Percentiles rank a stretch among this genome's conserved stretches.
Evolutionary conservation across 129 eudicot species (phyloP).

Genomic region (Flaveria trinervia): DNA sequence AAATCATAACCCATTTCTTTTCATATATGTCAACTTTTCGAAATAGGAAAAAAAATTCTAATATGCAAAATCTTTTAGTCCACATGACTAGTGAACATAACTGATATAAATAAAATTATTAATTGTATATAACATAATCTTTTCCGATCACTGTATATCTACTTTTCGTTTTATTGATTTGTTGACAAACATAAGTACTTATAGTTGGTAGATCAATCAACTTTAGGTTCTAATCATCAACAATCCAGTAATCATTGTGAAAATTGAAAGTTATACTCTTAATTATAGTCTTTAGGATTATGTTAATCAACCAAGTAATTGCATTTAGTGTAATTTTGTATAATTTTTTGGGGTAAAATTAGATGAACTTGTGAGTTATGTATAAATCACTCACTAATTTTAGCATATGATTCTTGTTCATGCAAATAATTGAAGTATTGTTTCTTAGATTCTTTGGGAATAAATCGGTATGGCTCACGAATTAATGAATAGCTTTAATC

Average conservation of each 20-base stretch:
- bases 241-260: too few relatives aligned
- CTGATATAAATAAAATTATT: too few relatives aligned
- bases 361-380: slow-evolving; percentile 8
- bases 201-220: too few relatives aligned
- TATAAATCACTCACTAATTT: slow-evolving; percentile 17
- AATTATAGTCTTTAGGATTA: too few relatives aligned
- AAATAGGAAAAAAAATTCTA: slow-evolving; percentile 3
- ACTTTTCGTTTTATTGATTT: too few relatives aligned
- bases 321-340: background rate
- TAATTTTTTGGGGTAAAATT: slow-evolving; percentile 9
- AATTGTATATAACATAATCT: too few relatives aligned
- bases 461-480: slow-evolving; percentile 15
- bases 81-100: slow-evolving; percentile 10
- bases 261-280: too few relatives aligned
- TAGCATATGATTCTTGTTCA: slow-evolving; percentile 38
- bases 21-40: slow-evolving; percentile 20
- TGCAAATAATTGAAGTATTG: slow-evolving; percentile 33
- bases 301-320: too few relatives aligned
- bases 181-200: too few relatives aligned
- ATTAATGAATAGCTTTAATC: slow-evolving; percentile 7
- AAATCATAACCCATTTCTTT: slow-evolving; percentile 17
- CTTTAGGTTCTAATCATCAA: too few relatives aligned
- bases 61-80: background rate
- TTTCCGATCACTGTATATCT: too few relatives aligned
- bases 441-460: slow-evolving; percentile 21